Conservation (phyloP, 192 early-diverging fungal species). For the Podila clonocystis region DNA sequence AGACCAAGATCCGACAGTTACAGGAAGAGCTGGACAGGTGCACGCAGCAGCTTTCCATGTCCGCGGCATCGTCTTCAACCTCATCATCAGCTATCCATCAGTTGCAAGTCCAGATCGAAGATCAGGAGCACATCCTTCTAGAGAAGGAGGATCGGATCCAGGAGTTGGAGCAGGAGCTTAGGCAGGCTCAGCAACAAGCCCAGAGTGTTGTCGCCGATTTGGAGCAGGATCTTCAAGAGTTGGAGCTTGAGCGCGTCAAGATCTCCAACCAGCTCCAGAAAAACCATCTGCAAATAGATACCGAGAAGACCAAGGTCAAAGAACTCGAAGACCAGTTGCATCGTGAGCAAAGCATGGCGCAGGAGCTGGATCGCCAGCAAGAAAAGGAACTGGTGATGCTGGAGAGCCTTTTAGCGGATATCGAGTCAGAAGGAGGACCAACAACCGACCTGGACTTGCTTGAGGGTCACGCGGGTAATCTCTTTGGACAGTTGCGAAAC, state of each 20-base stretch:
- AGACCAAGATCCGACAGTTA: background rate
- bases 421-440: constrained; percentile 11
- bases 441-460: background rate
- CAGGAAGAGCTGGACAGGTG: constrained; percentile 22
- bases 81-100: constrained; percentile 19
- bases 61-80: constrained; percentile 1
- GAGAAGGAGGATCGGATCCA: constrained; percentile 47
- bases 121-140: constrained; percentile 23
- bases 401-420: constrained; percentile 17
- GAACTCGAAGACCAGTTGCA: constrained; percentile 13
- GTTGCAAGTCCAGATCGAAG: constrained; percentile 18
- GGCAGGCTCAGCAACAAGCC: constrained; percentile 27
- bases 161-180: constrained; percentile 28
- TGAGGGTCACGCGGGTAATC: too few species aligned
- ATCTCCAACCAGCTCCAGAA: constrained; percentile 11
- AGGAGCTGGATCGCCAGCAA: constrained; percentile 13
- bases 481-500: background rate
- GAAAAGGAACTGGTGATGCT: constrained; percentile 13
- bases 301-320: constrained; percentile 10
- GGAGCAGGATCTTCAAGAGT: constrained; percentile 22
- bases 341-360: constrained; percentile 3
- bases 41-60: constrained; percentile 10
- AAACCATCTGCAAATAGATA: constrained; percentile 12
- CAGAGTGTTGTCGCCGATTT: constrained; percentile 31
- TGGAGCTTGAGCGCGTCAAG: constrained; percentile 11